A percentile compares a stretch with the other conserved stretches of the same genome.
phyloP scores from a whole-genome alignment of 495 filamentous ascomycete species.

The Immersiella caudata region DNA sequence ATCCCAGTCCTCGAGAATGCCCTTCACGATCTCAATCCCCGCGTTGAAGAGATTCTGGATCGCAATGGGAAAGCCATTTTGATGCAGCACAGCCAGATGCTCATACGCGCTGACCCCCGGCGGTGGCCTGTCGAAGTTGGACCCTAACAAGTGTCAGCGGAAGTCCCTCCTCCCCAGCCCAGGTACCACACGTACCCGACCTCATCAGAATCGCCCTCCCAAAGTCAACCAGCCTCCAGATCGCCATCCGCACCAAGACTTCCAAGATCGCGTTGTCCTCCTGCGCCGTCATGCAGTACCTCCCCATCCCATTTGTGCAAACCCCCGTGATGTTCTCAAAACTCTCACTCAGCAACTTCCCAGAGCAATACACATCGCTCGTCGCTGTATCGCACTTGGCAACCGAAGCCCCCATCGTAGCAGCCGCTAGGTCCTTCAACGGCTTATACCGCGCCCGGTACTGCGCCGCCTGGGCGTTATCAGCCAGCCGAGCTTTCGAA shows the following conservation, averaged over 20 bases:
- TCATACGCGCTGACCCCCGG: constrained; percentile 55
- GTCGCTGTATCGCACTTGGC: constrained; percentile 70
- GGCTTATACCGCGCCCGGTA: constrained; percentile 63
- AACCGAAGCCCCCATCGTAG: constrained; percentile 56
- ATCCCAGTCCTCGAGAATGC: constrained; percentile 65
- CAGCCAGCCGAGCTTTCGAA: constrained; percentile 55
- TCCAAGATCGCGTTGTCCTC: constrained; percentile 77
- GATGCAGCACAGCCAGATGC: constrained; percentile 61
- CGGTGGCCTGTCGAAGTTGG: constrained; percentile 72
- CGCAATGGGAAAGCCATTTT: constrained; percentile 61
- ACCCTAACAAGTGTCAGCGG: constrained; percentile 41
- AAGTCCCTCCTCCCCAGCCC: too few species aligned
- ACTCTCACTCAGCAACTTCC: constrained; percentile 59
- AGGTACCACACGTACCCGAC: constrained; percentile 40
- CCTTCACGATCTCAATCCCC: constrained; percentile 67
- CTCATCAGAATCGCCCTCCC: constrained; percentile 72
- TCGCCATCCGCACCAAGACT: constrained; percentile 63
- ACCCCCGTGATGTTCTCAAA: constrained; percentile 67
- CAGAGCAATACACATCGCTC: constrained; percentile 73
- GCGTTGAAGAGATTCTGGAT: constrained; percentile 69
- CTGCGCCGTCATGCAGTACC: constrained; percentile 72
- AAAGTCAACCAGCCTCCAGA: constrained; percentile 63
- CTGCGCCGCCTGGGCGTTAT: constrained; percentile 52
- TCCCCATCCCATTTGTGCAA: constrained; percentile 68
- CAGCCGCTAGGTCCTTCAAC: constrained; percentile 50